These are phyloP conservation scores for Paxillus ammoniavirescens DNA, from an alignment of 768 basidiomycete species.

Conservation along the genomic window DNA sequence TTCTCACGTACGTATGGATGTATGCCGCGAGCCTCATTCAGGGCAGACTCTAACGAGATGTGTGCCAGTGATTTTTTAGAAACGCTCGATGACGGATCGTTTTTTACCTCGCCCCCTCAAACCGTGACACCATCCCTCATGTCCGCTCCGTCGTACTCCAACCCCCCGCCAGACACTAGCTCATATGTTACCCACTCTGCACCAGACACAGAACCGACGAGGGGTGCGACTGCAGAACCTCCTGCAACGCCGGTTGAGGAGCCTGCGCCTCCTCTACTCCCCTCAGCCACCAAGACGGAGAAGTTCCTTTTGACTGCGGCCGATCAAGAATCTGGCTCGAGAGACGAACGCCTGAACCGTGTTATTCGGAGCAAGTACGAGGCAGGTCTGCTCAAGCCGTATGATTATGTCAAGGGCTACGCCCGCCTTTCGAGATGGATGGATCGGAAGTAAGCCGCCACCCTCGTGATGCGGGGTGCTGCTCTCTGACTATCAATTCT, in stretches of 20 bases:
- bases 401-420: constrained; percentile 96
- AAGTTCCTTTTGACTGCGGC: constrained; percentile 90
- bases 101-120: constrained; percentile 62
- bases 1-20: constrained; percentile 59
- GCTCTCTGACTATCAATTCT: background rate
- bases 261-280: constrained; percentile 53
- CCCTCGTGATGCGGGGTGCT: background rate
- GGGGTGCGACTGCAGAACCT: constrained; percentile 21
- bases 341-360: constrained; percentile 84
- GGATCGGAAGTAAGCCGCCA: constrained; percentile 73
- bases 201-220: constrained; percentile 18
- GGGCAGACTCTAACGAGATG: background rate
- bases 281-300: constrained; percentile 79
- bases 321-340: constrained; percentile 87
- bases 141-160: constrained; percentile 35
- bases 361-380: constrained; percentile 98
- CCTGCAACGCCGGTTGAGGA: constrained; percentile 34
- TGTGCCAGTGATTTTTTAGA: constrained; percentile 76
- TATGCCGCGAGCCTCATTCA: background rate
- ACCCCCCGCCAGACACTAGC: constrained; percentile 6
- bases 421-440: constrained; percentile 91
- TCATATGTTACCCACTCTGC: constrained; percentile 17
- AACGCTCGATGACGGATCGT: constrained; percentile 80
- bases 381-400: constrained; percentile 90
- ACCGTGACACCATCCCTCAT: constrained; percentile 50